A percentile compares a stretch with the other conserved stretches of the same genome.
These are phyloP conservation scores for Pyricularia grisea DNA, from an alignment of 2,329 filamentous ascomycete species.

Conservation along the genomic window DNA sequence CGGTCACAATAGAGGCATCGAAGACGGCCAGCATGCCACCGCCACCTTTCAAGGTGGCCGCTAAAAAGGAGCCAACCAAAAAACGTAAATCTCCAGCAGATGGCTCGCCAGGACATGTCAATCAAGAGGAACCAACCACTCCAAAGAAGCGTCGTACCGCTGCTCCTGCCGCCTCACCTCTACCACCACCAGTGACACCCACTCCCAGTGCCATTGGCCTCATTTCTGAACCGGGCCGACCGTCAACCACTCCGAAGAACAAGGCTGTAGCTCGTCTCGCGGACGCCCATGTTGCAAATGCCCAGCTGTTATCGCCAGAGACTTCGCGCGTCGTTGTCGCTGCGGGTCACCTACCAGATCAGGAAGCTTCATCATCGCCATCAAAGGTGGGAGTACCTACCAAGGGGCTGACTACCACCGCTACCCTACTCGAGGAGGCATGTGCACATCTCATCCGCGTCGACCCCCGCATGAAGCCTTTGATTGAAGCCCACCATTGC, in stretches of 20 bases:
- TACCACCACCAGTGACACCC: conserved; percentile 30
- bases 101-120: neutral
- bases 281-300: conserved; percentile 57
- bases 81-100: conserved; percentile 18
- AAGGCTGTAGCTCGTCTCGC: conserved; percentile 44
- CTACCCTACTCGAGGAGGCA: conserved; percentile 65
- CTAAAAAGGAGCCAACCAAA: conserved; percentile 7
- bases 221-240: conserved; percentile 16
- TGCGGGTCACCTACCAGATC: conserved; percentile 35
- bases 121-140: neutral
- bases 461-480: conserved; percentile 60
- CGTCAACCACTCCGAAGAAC: conserved; percentile 27
- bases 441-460: conserved; percentile 63
- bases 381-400: conserved; percentile 29
- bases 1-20: neutral
- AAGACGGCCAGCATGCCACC: conserved; percentile 8
- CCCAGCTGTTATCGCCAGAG: conserved; percentile 60
- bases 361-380: conserved; percentile 20
- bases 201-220: conserved; percentile 34
- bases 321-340: conserved; percentile 53
- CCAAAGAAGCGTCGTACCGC: conserved; percentile 18
- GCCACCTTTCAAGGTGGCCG: conserved; percentile 6
- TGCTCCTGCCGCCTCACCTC: conserved; percentile 17
- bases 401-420: conserved; percentile 44
- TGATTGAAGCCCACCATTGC: conserved; percentile 71